phyloP scores from a whole-genome alignment of 129 eudicot species.

The Gnaphalium uliginosum region DNA sequence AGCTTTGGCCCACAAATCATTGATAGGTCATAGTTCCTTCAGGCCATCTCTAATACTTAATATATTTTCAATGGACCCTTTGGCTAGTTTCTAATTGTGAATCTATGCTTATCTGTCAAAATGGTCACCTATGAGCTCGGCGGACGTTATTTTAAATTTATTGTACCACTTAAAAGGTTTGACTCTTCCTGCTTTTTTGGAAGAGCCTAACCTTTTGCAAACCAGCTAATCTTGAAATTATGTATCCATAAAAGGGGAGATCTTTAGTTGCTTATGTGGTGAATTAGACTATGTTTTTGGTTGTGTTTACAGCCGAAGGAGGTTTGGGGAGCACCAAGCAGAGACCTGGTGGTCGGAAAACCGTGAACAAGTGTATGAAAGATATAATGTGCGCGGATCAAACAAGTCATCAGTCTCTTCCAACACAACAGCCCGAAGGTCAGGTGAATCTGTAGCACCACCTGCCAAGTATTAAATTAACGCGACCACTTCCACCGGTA shows the following conservation, averaged over 20 bases:
- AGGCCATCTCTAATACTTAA: too few species aligned
- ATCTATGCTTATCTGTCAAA: too few species aligned
- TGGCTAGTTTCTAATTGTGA: too few species aligned
- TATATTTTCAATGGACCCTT: too few species aligned
- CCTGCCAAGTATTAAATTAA: constrained; percentile 38
- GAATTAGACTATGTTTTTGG: neutral
- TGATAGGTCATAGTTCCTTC: too few species aligned
- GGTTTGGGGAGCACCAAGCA: constrained; percentile 97
- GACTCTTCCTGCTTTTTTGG: neutral
- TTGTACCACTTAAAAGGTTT: neutral
- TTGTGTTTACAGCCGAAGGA: constrained; percentile 68
- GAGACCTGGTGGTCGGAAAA: constrained; percentile 99
- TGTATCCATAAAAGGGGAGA: neutral
- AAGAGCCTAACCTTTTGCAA: neutral
- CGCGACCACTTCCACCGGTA: neutral
- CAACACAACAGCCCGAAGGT: constrained; percentile 40
- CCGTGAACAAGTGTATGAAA: constrained; percentile 89
- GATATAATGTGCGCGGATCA: constrained; percentile 79
- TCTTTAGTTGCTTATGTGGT: neutral
- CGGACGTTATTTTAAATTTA: too few species aligned
- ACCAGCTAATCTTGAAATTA: neutral
- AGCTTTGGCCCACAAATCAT: neutral
- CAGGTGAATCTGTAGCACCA: constrained; percentile 62
- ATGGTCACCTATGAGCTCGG: too few species aligned
- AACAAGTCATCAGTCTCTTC: constrained; percentile 67